phyloP scores from a whole-genome alignment of 2,329 filamentous ascomycete genomes.

The Colletotrichum tropicale region DNA sequence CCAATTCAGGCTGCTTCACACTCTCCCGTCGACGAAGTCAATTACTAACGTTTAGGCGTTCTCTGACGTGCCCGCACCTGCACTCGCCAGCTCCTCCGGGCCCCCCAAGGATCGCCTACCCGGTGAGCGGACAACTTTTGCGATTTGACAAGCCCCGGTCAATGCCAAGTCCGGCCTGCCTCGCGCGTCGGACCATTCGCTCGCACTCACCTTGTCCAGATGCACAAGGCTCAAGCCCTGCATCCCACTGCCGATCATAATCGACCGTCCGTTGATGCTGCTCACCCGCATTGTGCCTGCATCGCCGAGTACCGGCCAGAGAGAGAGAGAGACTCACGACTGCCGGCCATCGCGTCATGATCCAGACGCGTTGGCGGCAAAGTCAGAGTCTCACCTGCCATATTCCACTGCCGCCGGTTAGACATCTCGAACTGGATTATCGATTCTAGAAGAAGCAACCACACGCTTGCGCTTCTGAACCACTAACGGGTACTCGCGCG shows the following conservation, averaged over 20 bases:
- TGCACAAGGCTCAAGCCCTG: background rate
- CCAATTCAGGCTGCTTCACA: background rate
- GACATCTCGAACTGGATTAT: background rate
- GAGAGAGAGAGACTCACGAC: background rate
- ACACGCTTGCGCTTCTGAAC: background rate
- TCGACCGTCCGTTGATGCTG: background rate
- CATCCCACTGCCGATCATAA: constrained; percentile 7
- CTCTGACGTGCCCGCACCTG: background rate
- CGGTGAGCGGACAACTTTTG: background rate
- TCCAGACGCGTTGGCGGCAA: background rate
- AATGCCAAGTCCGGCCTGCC: background rate
- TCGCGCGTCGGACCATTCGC: background rate
- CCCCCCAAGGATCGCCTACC: background rate
- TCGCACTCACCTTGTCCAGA: background rate
- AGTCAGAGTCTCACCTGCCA: background rate
- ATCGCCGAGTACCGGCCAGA: background rate
- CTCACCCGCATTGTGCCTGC: background rate
- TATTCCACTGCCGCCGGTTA: background rate
- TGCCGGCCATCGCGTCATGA: background rate
- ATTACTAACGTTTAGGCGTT: background rate
- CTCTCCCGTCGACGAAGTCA: background rate
- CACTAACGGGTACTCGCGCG: background rate
- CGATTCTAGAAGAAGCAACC: background rate
- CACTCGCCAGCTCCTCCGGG: background rate
- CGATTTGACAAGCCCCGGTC: background rate